These are phyloP conservation scores for Bocquillonia castaneifolia DNA, from an alignment of 441 rosid genomes.

Conservation along the genomic window DNA sequence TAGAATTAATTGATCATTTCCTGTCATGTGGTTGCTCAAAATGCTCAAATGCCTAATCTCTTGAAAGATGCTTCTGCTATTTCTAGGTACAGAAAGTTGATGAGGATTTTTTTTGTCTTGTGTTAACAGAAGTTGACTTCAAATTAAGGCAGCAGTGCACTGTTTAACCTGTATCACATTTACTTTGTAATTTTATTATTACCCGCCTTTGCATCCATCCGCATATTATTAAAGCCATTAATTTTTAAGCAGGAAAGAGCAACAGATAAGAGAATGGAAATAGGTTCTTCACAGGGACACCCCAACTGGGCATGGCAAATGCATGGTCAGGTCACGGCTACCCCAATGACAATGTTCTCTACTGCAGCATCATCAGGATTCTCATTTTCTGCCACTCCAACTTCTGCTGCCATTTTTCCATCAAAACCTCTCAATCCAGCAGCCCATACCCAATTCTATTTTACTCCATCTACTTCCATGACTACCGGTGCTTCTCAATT, in stretches of 20 bases:
- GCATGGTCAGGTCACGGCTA: slow-evolving; percentile 46
- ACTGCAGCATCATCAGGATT: slow-evolving; percentile 99
- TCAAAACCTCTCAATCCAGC: slow-evolving; percentile 38
- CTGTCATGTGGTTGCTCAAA: no score
- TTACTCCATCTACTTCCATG: slow-evolving; percentile 32
- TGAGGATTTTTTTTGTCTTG: no score
- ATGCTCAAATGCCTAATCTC: no score
- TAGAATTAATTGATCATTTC: no score
- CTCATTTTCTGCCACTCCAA: slow-evolving; percentile 59
- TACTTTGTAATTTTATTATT: background rate
- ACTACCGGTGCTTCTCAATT: slow-evolving; percentile 26
- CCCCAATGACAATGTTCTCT: slow-evolving; percentile 49
- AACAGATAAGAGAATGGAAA: slow-evolving; percentile 35
- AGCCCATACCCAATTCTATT: slow-evolving; percentile 35
- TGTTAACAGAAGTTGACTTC: no score
- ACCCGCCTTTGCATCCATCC: background rate
- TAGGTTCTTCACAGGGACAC: slow-evolving; percentile 37
- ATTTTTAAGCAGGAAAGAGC: slow-evolving; percentile 48
- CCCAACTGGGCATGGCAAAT: slow-evolving; percentile 61
- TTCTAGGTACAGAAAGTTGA: no score
- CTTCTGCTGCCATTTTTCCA: slow-evolving; percentile 46
- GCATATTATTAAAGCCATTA: background rate
- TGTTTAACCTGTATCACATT: background rate
- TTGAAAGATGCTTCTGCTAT: no score
- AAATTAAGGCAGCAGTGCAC: no score